Base-by-base conservation (phyloP, 176 grass and related monocot genomes). In the Tillandsia leiboldiana region DNA sequence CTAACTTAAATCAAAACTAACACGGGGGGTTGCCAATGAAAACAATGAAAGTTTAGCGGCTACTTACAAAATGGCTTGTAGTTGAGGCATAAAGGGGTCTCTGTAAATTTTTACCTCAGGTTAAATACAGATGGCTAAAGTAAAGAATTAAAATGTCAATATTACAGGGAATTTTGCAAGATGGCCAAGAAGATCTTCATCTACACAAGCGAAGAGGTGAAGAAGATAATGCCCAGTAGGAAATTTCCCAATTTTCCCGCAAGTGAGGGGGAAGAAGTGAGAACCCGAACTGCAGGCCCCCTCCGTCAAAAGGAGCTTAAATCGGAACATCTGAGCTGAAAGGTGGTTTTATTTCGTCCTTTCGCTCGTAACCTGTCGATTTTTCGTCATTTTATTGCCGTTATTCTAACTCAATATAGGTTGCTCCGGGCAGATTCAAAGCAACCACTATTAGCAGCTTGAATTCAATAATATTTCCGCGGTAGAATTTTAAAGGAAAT, bases 151-250 rank as follows among this genome's bases (percentile, higher is more conserved):
- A 22, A 51, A 24, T 18, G 23, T 14, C 11, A 62, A 51, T 63
- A 63, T 71, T 68, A 23, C 65, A 82, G 80, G 80, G 80, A 82
- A 69, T 82, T 82, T 51, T 82, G 80, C 50, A 76, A 70, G 65
- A 70, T 74, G 73, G 80, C 63, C 27, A 73, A 67, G 66, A 82
- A 82, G 57, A 76, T 82, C 42, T 65, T 76, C 75, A 76, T 82
- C 66, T 82, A 71, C 66, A 65, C 73, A 50, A 82, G 72, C 12
- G 80, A 82, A 48, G 73, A 82, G 48, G 73, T 82, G 58, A 82
- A 76, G 80, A 82, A 72, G 65, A 63, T 82, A 28, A 62, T 70
- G 53, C 73, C 67, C 1, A 66, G 66, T 48, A 28, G 48, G 51
- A 76, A 63, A 58, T 52, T 71, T 61, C 56, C 22, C 13, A 20